phyloP scores from a whole-genome alignment of 2,329 filamentous ascomycete species.

The Pleoardoris graminearum region DNA sequence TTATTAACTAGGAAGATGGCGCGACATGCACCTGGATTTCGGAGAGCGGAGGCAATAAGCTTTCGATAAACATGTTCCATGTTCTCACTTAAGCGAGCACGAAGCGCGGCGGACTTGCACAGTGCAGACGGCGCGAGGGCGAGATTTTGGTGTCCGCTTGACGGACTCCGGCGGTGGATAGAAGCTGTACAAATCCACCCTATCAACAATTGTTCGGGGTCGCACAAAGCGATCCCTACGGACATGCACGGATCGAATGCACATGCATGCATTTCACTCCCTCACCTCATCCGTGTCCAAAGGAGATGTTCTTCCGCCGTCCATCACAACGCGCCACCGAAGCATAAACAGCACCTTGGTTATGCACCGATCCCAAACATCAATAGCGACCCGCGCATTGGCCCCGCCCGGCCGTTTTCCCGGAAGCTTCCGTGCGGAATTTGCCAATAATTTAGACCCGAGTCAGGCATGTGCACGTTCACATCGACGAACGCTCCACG shows the following conservation, averaged over 20 bases:
- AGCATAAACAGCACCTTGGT: background rate
- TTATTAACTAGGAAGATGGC: slow-evolving; percentile 38
- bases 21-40: background rate
- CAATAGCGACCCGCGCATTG: background rate
- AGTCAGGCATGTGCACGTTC: slow-evolving; percentile 11
- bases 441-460: slow-evolving; percentile 8
- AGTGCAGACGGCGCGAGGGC: background rate
- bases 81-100: slow-evolving; percentile 1
- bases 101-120: background rate
- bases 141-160: background rate
- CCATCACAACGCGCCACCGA: background rate
- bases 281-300: background rate
- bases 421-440: background rate
- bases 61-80: slow-evolving; percentile 3
- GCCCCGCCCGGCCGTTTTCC: background rate
- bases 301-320: background rate
- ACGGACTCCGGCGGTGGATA: slow-evolving; percentile 4
- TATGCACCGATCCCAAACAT: background rate
- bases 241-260: background rate
- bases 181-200: slow-evolving; percentile 6
- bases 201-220: slow-evolving; percentile 2
- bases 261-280: slow-evolving; percentile 1
- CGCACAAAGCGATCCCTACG: background rate
- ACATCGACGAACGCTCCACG: slow-evolving; percentile 1
- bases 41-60: slow-evolving; percentile 3